Evolutionary conservation across 768 basidiomycete genomes (phyloP), one percentile per base, ranked within the genome.

Genomic region (Flagelloscypha sp.): DNA sequence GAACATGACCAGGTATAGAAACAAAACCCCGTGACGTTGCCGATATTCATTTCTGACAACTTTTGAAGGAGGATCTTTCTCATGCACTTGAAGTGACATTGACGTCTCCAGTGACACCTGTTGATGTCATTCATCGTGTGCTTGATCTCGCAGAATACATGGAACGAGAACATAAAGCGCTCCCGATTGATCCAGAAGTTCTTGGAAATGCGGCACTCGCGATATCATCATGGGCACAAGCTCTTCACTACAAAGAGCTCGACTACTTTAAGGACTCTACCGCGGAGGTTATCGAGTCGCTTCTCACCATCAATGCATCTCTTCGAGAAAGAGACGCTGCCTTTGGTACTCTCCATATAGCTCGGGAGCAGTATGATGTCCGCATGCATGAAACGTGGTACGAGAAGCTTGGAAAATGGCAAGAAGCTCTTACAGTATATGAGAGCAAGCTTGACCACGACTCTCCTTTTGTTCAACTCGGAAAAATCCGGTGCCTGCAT

Each of bases 191-290:
- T 35, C 67, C 72, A 32, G 57, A 70, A 35, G 66, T 68, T 9
- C 62, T 79, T 17, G 76, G 76, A 24, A 68, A 70, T 35, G 73
- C 74, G 47, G 75, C 77, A 0, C 58, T 72, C 45, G 66, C 66
- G 33, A 75, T 70, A 48, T 74, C 75, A 42, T 75, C 76, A 0
- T 79, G 74, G 44, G 77, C 77, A 12, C 77, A 78, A 48, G 76
- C 76, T 0, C 57, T 79, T 13, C 77, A 79, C 48, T 79, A 78
- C 61, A 79, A 79, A 56, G 77, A 79, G 49, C 63, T 75, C 30
- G 77, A 79, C 47, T 78, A 73, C 50, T 74, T 77, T 49, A 59
- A 62, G 21, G 74, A 74, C 40, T 68, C 71, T 6, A 68, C 68
- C 2, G 61, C 70, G 0, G 59, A 61, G 24, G 72, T 76, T 24